Evolutionary conservation across 371 early-diverging fungal species (phyloP).

Genomic region (Thermomucor indicae-seudaticae): DNA sequence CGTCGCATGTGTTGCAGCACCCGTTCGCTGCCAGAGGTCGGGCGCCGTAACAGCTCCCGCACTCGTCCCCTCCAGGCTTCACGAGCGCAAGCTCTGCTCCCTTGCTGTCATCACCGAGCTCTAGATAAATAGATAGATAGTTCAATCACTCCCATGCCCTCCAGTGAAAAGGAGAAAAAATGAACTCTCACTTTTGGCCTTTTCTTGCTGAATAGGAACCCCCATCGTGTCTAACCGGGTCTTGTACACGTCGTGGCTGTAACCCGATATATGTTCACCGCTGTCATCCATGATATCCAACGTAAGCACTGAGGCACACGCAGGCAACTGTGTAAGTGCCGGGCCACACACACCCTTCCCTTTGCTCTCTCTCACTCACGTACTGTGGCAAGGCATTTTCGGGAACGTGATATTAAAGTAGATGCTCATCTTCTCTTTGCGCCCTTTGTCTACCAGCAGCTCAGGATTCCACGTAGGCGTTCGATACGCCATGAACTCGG

Average conservation of each 20-base stretch:
- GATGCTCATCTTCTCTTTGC: constrained; percentile 88
- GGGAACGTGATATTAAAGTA: constrained; percentile 90
- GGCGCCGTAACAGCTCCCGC: constrained; percentile 92
- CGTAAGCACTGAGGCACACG: constrained; percentile 58
- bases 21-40: constrained; percentile 51
- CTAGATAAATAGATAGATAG: constrained; percentile 8
- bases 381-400: constrained; percentile 86
- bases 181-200: constrained; percentile 38
- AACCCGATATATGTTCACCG: constrained; percentile 83
- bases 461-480: constrained; percentile 66
- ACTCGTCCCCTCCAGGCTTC: constrained; percentile 54
- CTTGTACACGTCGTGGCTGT: constrained; percentile 79
- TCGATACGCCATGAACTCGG: constrained; percentile 80
- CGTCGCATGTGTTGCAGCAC: constrained; percentile 96
- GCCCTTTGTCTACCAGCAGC: constrained; percentile 78
- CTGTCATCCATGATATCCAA: constrained; percentile 95
- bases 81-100: constrained; percentile 35
- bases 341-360: too few relatives aligned
- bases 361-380: too few relatives aligned
- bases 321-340: too few relatives aligned
- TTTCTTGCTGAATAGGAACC: constrained; percentile 53
- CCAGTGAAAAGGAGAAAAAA: not conserved
- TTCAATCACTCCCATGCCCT: not conserved
- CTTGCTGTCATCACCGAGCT: constrained; percentile 42
- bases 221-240: constrained; percentile 73